Base-by-base conservation (phyloP, 208 protist genomes). In the Crithidia sp. region DNA sequence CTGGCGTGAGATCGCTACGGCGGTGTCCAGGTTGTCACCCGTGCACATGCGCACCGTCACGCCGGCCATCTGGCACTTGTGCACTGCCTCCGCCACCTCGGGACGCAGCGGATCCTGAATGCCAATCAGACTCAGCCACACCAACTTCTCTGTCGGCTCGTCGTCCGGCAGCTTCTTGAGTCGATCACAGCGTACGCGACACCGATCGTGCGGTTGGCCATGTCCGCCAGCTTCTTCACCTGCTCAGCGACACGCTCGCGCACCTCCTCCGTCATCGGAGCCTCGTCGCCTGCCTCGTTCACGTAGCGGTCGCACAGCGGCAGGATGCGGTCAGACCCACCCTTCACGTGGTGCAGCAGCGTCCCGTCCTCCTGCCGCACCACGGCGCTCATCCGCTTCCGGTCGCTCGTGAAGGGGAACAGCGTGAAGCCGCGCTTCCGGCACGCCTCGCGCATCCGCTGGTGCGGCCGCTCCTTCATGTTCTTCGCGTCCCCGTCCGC, bases 41-140 rank as follows among this genome's bases (percentile, higher is more conserved):
- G 98, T 99, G 54, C 98, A 91, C 98, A 99, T 99, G 71, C 96
- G 84, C 61, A 99, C 97, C 12, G 81, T 93, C 61, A 99, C 93
- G 12, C 98, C 98, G 8, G 98, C 97, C 50, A 86, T 55, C 74
- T 98, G 91, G 84, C 97, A 99, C 71, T 87, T 82, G 47, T 60
- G 61, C 16, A 99, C 95, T 19, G 97, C 94, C 19, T 90, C 79
- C 16, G 89, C 84, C 14, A 99, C 97, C 74, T 99, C 97, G 13
- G 92, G 88, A 10, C 98, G 87, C 13, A 99, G 83, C 50, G 98
- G 97, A 74, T 99, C 97, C 74, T 98, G 84, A 64, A 99, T 99
- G 50, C 87, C 89, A 47, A 99, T 74, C 85, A 99, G 96, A 43
- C 93, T 83, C 49, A 99, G 90, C 57, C 82, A 99, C 85, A 87